phyloP scores from a whole-genome alignment of 2,329 filamentous ascomycete genomes.

The Talaromyces sp. region DNA sequence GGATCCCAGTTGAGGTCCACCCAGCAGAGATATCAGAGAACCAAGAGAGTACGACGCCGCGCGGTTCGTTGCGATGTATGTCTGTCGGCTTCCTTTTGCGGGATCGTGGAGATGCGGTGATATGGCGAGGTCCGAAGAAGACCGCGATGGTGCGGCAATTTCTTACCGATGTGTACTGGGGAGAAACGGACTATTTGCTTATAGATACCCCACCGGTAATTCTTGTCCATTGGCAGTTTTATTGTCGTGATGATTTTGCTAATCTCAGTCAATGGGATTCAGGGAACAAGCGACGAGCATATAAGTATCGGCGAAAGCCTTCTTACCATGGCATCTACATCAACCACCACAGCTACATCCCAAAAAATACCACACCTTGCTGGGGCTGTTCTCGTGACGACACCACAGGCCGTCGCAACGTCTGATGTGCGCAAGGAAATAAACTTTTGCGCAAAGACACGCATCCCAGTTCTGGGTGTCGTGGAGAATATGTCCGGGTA shows the following conservation, averaged over 20 bases:
- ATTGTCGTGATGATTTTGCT: not conserved
- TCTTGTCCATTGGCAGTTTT: not conserved
- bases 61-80: constrained; percentile 62
- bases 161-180: constrained; percentile 84
- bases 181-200: constrained; percentile 78
- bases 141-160: constrained; percentile 99
- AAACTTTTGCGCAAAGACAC: constrained; percentile 85
- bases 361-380: constrained; percentile 57
- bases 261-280: not conserved
- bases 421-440: constrained; percentile 92
- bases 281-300: constrained; percentile 71
- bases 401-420: constrained; percentile 88
- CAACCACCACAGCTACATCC: constrained; percentile 15
- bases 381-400: constrained; percentile 91
- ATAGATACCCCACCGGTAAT: constrained; percentile 83
- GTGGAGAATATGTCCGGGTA: constrained; percentile 82
- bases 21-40: constrained; percentile 36
- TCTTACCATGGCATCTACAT: constrained; percentile 42
- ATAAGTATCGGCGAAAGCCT: constrained; percentile 90
- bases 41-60: constrained; percentile 13
- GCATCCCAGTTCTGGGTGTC: constrained; percentile 74
- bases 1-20: constrained; percentile 85
- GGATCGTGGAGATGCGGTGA: constrained; percentile 80
- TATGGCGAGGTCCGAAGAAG: constrained; percentile 97
- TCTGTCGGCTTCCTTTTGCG: constrained; percentile 86